Conservation (phyloP, 495 filamentous ascomycete species). For the Pseudotulostoma volvatum region DNA sequence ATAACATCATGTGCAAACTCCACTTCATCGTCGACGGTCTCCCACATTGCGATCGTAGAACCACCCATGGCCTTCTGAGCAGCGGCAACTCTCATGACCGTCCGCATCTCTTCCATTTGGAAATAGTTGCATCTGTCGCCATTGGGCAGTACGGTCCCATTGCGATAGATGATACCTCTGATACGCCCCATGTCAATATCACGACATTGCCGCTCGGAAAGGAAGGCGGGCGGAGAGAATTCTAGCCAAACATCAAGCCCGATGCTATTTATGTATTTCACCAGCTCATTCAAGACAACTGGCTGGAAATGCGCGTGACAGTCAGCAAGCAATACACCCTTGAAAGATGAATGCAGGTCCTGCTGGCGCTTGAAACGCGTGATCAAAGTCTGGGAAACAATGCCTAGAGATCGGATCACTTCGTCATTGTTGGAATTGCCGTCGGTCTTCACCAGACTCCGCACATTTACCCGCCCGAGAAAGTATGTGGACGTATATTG, state of each 20-base stretch:
- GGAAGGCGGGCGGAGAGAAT: slow-evolving; percentile 14
- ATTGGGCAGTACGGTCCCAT: slow-evolving; percentile 17
- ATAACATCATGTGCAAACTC: slow-evolving; percentile 19
- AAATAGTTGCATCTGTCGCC: slow-evolving; percentile 22
- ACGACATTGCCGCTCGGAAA: slow-evolving; percentile 8
- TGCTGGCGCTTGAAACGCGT: slow-evolving; percentile 14
- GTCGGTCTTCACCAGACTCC: slow-evolving; percentile 24
- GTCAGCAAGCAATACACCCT: slow-evolving; percentile 15
- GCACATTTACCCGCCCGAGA: slow-evolving; percentile 17
- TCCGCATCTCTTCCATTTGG: slow-evolving; percentile 19
- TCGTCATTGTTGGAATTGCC: slow-evolving; percentile 13
- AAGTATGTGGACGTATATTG: too few relatives aligned
- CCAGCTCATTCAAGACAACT: slow-evolving; percentile 11
- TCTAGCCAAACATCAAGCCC: slow-evolving; percentile 19
- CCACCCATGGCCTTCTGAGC: slow-evolving; percentile 15
- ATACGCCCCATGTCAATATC: slow-evolving; percentile 15
- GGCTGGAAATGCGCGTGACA: slow-evolving; percentile 9
- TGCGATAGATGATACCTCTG: slow-evolving; percentile 18
- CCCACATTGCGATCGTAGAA: slow-evolving; percentile 12
- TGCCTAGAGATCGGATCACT: slow-evolving; percentile 13
- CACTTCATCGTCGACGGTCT: slow-evolving; percentile 22
- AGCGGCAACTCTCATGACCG: slow-evolving; percentile 15
- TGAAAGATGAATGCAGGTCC: slow-evolving; percentile 9
- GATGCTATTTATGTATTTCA: slow-evolving; percentile 9
- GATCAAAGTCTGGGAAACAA: slow-evolving; percentile 17